A percentile compares a stretch with the other conserved stretches of the same genome.
Evolutionary conservation across 78 protist species (phyloP).

Genomic region (Dictyostelium discoideum): DNA sequence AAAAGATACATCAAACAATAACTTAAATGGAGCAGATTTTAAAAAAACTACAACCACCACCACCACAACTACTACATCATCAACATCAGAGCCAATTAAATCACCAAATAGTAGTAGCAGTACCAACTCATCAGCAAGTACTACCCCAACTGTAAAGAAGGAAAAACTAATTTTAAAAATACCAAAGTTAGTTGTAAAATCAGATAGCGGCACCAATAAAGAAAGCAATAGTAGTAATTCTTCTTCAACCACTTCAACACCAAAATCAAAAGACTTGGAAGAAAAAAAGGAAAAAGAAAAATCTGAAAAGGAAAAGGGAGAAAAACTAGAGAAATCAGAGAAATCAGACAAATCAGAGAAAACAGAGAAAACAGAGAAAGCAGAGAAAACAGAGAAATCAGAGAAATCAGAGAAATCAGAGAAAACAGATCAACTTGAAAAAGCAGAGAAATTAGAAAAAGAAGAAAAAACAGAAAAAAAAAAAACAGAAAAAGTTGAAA

Average conservation of each 20-base stretch:
- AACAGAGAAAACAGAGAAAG: background rate
- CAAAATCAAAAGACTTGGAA: slow-evolving; percentile 10
- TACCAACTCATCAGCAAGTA: background rate
- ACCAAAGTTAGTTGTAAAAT: background rate
- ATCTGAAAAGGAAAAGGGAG: background rate
- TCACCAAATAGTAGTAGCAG: background rate
- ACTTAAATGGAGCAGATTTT: background rate
- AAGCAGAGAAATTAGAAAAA: background rate
- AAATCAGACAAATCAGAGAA: background rate
- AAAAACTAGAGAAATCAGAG: background rate
- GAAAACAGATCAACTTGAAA: background rate
- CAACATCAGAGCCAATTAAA: background rate
- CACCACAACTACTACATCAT: background rate
- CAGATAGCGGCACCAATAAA: background rate
- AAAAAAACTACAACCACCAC: background rate
- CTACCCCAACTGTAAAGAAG: background rate
- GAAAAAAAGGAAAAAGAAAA: background rate
- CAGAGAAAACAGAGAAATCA: background rate
- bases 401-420: background rate
- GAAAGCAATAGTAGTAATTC: background rate
- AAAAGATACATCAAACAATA: background rate
- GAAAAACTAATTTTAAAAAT: slow-evolving; percentile 17
- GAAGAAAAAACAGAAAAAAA: background rate
- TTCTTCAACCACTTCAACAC: background rate
- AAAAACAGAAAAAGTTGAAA: background rate